A percentile compares a stretch with the other conserved stretches of the same genome.
Evolutionary conservation across 129 eudicot genomes (phyloP).

Genomic region (Arctium minus): DNA sequence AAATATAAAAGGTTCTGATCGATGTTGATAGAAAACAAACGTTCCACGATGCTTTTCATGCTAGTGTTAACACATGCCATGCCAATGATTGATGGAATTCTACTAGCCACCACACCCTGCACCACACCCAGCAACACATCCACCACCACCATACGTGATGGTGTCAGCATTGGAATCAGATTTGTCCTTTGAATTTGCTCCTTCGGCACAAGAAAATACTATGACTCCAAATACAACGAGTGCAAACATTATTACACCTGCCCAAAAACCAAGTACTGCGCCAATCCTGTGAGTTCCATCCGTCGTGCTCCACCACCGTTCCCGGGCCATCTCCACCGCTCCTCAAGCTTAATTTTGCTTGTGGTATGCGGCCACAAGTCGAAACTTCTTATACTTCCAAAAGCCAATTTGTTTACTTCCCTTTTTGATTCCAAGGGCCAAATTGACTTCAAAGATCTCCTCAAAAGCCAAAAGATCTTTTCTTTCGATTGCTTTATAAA

Average conservation of each 20-base stretch:
- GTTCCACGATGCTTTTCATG: neutral
- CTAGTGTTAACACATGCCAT: neutral
- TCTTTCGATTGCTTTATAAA: conserved; percentile 11
- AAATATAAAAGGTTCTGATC: neutral
- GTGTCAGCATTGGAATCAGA: conserved; percentile 20
- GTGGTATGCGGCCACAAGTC: neutral
- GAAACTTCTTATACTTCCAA: conserved; percentile 27
- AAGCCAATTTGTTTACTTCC: conserved; percentile 19
- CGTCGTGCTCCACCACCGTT: neutral
- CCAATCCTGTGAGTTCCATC: conserved; percentile 1
- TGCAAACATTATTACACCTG: conserved; percentile 22
- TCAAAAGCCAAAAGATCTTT: conserved; percentile 17
- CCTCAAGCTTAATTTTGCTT: neutral
- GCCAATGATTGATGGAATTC: neutral
- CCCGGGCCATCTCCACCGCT: conserved; percentile 24
- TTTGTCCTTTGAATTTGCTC: conserved; percentile 36
- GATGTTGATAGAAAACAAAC: neutral
- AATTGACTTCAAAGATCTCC: conserved; percentile 16
- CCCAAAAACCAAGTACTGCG: conserved; percentile 30
- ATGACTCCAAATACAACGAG: conserved; percentile 20
- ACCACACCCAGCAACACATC: conserved; percentile 38
- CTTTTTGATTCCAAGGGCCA: conserved; percentile 39
- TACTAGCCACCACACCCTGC: conserved; percentile 45
- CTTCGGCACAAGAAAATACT: conserved; percentile 45
- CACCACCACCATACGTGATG: conserved; percentile 23